phyloP scores from a whole-genome alignment of 768 basidiomycete species.

The Ephemerocybe angulata region DNA sequence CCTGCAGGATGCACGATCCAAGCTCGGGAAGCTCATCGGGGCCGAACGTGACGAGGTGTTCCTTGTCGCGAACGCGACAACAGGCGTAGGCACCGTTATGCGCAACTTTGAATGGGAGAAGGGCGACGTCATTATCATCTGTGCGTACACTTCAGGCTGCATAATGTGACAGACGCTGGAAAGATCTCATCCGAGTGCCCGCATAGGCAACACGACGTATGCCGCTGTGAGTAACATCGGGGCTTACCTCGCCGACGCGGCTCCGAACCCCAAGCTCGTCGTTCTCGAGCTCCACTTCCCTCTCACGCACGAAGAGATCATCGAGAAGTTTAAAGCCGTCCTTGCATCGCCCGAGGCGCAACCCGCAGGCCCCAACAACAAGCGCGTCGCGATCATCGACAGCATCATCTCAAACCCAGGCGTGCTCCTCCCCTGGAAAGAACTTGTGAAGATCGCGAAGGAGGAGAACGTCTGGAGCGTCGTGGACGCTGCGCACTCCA shows the following conservation, averaged over 20 bases:
- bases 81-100: constrained; percentile 64
- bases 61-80: constrained; percentile 57
- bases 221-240: constrained; percentile 48
- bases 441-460: constrained; percentile 60
- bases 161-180: too few relatives aligned
- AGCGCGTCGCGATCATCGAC: constrained; percentile 65
- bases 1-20: constrained; percentile 37
- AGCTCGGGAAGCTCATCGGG: constrained; percentile 51
- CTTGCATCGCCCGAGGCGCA: constrained; percentile 32
- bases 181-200: too few relatives aligned
- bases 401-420: constrained; percentile 59
- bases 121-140: constrained; percentile 62
- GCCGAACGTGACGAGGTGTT: constrained; percentile 54
- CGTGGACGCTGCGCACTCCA: constrained; percentile 74
- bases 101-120: constrained; percentile 64
- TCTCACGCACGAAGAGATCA: constrained; percentile 49
- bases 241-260: constrained; percentile 50
- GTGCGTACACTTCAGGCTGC: too few relatives aligned
- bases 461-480: constrained; percentile 60
- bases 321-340: constrained; percentile 43
- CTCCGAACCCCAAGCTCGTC: constrained; percentile 49
- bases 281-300: constrained; percentile 54
- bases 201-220: constrained; percentile 48
- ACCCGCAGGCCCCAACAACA: constrained; percentile 26
- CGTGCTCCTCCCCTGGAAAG: constrained; percentile 64